Percentiles rank a stretch among this genome's conserved stretches.
These are phyloP conservation scores for Phaeomoniella chlamydospora DNA, from an alignment of 2,329 filamentous ascomycete species.

Conservation along the genomic window DNA sequence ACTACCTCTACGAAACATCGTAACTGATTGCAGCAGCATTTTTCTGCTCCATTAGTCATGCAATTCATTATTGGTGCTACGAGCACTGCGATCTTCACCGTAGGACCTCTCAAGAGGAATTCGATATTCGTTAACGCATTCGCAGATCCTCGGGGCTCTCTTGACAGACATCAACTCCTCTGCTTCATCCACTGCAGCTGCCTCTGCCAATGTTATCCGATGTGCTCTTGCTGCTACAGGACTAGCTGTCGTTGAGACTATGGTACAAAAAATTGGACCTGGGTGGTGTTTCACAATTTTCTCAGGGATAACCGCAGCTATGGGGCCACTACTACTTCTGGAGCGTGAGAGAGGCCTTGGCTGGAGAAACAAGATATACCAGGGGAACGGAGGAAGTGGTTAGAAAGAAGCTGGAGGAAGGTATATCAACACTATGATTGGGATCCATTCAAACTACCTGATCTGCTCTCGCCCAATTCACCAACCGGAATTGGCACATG, in stretches of 20 bases:
- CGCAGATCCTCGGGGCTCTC: slow-evolving; percentile 10
- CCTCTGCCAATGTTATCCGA: slow-evolving; percentile 10
- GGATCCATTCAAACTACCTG: too few species aligned
- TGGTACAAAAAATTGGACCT: slow-evolving; percentile 11
- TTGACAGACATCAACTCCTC: slow-evolving; percentile 11
- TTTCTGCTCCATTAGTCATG: slow-evolving; percentile 2
- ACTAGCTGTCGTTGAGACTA: slow-evolving; percentile 8
- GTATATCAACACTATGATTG: too few species aligned
- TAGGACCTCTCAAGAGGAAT: neutral
- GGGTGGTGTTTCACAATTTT: slow-evolving; percentile 10
- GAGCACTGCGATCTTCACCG: slow-evolving; percentile 3
- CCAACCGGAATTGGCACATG: too few species aligned
- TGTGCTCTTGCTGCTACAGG: slow-evolving; percentile 9
- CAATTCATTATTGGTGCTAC: slow-evolving; percentile 10
- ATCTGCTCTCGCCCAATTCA: too few species aligned
- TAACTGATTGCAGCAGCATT: neutral
- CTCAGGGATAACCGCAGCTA: slow-evolving; percentile 1
- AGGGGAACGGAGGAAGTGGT: too few species aligned
- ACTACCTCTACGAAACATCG: neutral
- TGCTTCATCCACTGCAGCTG: slow-evolving; percentile 9
- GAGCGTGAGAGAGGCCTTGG: slow-evolving; percentile 17
- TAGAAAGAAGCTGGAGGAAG: too few species aligned
- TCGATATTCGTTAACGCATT: slow-evolving; percentile 4
- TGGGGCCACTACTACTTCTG: slow-evolving; percentile 9
- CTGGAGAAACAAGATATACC: slow-evolving; percentile 12